Evolutionary conservation across 805 yeast species (phyloP).

Genomic region (Metschnikowia matae): DNA sequence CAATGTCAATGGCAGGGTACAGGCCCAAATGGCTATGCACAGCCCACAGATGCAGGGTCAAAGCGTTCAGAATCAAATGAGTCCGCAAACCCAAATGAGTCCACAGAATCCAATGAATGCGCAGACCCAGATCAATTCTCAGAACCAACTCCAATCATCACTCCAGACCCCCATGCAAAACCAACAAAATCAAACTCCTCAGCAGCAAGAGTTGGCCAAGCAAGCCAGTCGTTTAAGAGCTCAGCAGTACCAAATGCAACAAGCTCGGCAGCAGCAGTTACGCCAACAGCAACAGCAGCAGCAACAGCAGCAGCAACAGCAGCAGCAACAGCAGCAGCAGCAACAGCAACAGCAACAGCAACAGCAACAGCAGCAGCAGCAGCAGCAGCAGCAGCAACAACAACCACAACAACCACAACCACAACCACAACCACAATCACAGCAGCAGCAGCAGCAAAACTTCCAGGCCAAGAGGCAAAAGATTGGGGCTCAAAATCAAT

Average conservation of each 20-base stretch:
- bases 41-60: not conserved
- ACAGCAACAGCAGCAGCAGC: conserved; percentile 14
- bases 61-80: not conserved
- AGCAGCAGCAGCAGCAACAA: not conserved
- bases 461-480: conserved; percentile 16
- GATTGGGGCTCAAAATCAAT: conserved; percentile 10
- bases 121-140: not conserved
- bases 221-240: conserved; percentile 15
- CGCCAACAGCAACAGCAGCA: conserved; percentile 13
- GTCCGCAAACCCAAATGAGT: not conserved
- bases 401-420: conserved; percentile 3
- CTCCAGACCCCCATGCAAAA: not conserved
- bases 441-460: conserved; percentile 8
- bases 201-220: conserved; percentile 12
- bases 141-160: not conserved
- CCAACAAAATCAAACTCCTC: conserved; percentile 7
- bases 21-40: conserved; percentile 1
- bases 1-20: not conserved
- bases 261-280: conserved; percentile 14
- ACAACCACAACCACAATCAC: conserved; percentile 4
- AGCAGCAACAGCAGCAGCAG: conserved; percentile 7
- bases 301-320: conserved; percentile 10
- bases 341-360: conserved; percentile 7
- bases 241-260: conserved; percentile 16
- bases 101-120: not conserved